Conservation (phyloP, 164 flowering plant species). For the Euptelea pleiosperma region DNA sequence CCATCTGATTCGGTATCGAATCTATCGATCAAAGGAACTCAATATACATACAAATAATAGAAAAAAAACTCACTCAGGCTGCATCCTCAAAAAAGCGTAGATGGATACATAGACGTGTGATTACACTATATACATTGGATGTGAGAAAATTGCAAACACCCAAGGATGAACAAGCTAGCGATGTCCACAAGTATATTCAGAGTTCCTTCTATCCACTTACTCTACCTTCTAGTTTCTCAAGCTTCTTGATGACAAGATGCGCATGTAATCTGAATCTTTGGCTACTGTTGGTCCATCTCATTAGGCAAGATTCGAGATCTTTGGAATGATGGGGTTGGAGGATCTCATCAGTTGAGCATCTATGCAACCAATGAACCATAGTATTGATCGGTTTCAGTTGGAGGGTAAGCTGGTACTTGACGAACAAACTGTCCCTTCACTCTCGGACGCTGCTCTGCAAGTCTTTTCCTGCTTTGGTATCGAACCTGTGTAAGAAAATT, state of each 20-base stretch:
- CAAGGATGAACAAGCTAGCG: too few relatives aligned
- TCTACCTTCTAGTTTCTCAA: constrained; percentile 4
- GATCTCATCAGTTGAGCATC: background rate
- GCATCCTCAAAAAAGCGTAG: too few relatives aligned
- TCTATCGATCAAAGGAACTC: too few relatives aligned
- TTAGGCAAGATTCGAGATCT: background rate
- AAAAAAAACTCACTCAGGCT: too few relatives aligned
- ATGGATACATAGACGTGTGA: too few relatives aligned
- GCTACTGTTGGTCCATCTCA: background rate
- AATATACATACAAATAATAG: too few relatives aligned
- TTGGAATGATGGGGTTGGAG: background rate
- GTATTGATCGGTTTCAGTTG: constrained; percentile 11
- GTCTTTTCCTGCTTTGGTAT: constrained; percentile 82
- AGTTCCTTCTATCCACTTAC: background rate
- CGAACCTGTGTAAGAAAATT: constrained; percentile 54
- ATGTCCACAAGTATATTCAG: background rate
- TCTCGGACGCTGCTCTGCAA: constrained; percentile 90
- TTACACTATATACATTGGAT: constrained; percentile 2
- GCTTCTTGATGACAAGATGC: background rate
- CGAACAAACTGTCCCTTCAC: constrained; percentile 94
- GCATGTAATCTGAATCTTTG: background rate
- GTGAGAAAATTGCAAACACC: background rate
- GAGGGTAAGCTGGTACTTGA: constrained; percentile 32
- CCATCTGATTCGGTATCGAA: too few relatives aligned
- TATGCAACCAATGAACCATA: constrained; percentile 18